Percentiles rank a stretch among this genome's conserved stretches.
Conservation (phyloP, 2,329 filamentous ascomycete genomes). For the Colletotrichum sublineola region DNA sequence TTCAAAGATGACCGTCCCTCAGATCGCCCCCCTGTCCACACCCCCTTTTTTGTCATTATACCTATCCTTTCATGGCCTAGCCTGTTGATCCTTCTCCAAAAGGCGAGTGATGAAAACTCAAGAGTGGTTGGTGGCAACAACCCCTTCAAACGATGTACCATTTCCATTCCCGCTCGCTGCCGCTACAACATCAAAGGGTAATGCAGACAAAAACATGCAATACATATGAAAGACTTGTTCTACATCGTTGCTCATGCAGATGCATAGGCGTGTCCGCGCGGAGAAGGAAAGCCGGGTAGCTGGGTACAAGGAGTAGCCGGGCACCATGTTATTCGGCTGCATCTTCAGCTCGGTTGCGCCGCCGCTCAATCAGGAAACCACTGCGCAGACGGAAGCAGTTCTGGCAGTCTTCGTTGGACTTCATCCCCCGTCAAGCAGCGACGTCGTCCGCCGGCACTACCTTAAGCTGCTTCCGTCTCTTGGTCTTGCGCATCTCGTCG, state of each 20-base stretch:
- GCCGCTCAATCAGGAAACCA: slow-evolving; percentile 12
- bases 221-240: slow-evolving; percentile 3
- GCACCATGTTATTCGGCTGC: slow-evolving; percentile 17
- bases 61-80: slow-evolving; percentile 2
- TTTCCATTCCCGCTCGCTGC: slow-evolving; percentile 29
- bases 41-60: not conserved
- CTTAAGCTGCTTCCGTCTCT: slow-evolving; percentile 57
- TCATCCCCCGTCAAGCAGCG: slow-evolving; percentile 10
- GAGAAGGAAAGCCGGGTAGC: not conserved
- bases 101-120: slow-evolving; percentile 9
- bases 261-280: not conserved
- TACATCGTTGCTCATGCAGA: slow-evolving; percentile 1
- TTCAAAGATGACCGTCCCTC: not conserved
- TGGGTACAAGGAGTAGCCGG: not conserved
- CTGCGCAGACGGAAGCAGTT: not conserved
- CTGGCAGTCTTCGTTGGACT: not conserved
- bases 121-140: slow-evolving; percentile 1
- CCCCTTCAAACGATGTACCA: slow-evolving; percentile 2
- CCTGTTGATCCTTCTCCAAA: slow-evolving; percentile 14
- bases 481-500: slow-evolving; percentile 60
- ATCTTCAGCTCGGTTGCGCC: slow-evolving; percentile 34
- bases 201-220: slow-evolving; percentile 29
- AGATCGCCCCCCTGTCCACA: not conserved
- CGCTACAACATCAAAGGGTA: slow-evolving; percentile 27
- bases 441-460: slow-evolving; percentile 57